A percentile compares a stretch with the other conserved stretches of the same genome.
These are phyloP conservation scores for Salix caprea DNA, from an alignment of 345 rosid genomes.

Conservation along the genomic window DNA sequence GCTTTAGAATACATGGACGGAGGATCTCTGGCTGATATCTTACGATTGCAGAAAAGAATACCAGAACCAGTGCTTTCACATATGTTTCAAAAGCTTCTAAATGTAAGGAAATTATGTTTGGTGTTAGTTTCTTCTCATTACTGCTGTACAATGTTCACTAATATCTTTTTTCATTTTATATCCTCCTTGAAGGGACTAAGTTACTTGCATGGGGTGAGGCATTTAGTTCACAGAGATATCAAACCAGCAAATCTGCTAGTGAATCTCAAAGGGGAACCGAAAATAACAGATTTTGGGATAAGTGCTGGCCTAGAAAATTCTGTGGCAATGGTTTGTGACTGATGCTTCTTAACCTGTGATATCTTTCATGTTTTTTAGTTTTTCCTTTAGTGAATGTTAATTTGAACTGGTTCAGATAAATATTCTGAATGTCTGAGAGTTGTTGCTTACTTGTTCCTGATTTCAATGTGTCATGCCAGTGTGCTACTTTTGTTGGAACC, in stretches of 20 bases:
- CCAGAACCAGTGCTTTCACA: conserved; percentile 87
- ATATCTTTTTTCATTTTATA: background rate
- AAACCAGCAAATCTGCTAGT: conserved; percentile 95
- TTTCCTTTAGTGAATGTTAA: conserved; percentile 1
- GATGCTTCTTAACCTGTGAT: background rate
- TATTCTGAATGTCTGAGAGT: conserved; percentile 7
- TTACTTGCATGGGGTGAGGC: conserved; percentile 85
- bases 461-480: conserved; percentile 47
- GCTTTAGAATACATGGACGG: conserved; percentile 98
- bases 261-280: conserved; percentile 91
- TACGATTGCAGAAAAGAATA: conserved; percentile 49
- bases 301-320: conserved; percentile 97
- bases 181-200: conserved; percentile 57
- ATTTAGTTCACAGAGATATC: conserved; percentile 94
- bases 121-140: conserved; percentile 10
- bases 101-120: conserved; percentile 35
- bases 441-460: conserved; percentile 13
- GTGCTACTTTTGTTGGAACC: conserved; percentile 98
- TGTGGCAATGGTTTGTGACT: conserved; percentile 78
- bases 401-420: background rate
- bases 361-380: background rate
- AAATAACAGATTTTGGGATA: conserved; percentile 94
- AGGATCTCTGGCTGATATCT: conserved; percentile 86
- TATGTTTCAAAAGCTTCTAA: conserved; percentile 82
- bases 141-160: conserved; percentile 9